Evolutionary conservation across 2,329 filamentous ascomycete species (phyloP).

Genomic region (Fusarium cyanostomum): DNA sequence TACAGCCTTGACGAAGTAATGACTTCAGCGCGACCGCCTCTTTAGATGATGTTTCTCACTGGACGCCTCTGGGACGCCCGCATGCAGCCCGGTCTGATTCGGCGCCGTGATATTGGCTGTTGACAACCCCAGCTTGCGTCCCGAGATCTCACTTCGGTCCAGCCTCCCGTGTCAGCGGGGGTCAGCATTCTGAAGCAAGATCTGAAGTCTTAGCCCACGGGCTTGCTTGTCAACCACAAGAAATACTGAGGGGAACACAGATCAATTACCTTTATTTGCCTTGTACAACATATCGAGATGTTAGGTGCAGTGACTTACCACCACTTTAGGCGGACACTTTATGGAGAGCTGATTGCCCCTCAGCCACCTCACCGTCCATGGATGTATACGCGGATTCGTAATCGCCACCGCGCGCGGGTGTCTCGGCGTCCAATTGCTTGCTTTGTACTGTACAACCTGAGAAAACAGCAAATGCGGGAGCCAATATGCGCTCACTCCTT

Average conservation of each 20-base stretch:
- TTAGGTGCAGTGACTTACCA: too few relatives aligned
- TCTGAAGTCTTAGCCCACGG: background rate
- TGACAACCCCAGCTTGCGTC: background rate
- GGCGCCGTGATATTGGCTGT: background rate
- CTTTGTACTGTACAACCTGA: too few relatives aligned
- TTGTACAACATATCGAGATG: too few relatives aligned
- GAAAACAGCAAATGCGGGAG: too few relatives aligned
- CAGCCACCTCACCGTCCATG: too few relatives aligned
- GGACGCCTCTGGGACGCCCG: conserved; percentile 1
- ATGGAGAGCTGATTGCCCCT: too few relatives aligned
- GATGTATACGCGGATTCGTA: too few relatives aligned
- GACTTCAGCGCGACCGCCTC: background rate
- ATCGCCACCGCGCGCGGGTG: too few relatives aligned
- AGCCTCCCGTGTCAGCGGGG: background rate
- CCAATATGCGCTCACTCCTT: too few relatives aligned
- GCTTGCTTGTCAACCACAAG: background rate
- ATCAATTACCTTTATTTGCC: too few relatives aligned
- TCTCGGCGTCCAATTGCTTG: too few relatives aligned
- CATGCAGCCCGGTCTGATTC: background rate
- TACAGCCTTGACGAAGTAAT: conserved; percentile 9
- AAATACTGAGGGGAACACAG: background rate
- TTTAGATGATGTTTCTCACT: background rate
- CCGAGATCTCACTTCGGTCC: conserved; percentile 2
- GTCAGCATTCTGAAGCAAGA: background rate
- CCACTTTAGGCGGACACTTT: too few relatives aligned